Evolutionary conservation across 345 rosid genomes (phyloP), one percentile per base, ranked within the genome.

Genomic region (Draba incana): DNA sequence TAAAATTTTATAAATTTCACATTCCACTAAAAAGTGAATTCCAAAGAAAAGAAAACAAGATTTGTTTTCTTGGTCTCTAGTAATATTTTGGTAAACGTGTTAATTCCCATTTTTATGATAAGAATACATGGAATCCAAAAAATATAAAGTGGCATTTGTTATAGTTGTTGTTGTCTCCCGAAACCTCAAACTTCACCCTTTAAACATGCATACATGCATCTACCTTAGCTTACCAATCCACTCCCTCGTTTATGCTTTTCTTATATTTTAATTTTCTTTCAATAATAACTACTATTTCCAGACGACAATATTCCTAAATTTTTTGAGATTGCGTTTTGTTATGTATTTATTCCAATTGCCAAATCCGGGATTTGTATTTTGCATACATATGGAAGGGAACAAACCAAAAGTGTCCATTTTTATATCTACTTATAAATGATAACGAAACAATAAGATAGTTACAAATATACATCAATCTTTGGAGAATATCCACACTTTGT

Each of bases 151-250:
- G 53, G n/a, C 66, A 58, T 50, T 58, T 64, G 37, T 38, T 56
- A 52, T 6, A 2, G 37, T 54, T 35, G 56, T 64, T 53, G 52
- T 30, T 56, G 76, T 59, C 79, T 57, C 71, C 69, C 51, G 55
- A 55, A 78, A 65, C 66, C 71, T 28, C 75, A 73, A 66, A 66
- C 47, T 66, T 51, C 61, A 66, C 75, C 79, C 77, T 48, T 24
- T 56, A 76, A 67, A 66, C 59, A 44, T 62, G 75, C 76, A 76
- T 71, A 49, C 70, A 78, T 72, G 64, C 71, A 66, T 8, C 66
- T 10, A 44, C 68, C 39, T 58, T 64, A 62, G 45, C 52, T 49
- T 66, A 65, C 60, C 47, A 57, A 31, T 65, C 66, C 46, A 65
- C 66, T 58, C 68, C 28, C 64, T 72, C 28, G 20, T 8, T 46